Evolutionary conservation across 768 basidiomycete species (phyloP), one percentile per base, ranked within the genome.

Genomic region (Melanogaster broomeanus): DNA sequence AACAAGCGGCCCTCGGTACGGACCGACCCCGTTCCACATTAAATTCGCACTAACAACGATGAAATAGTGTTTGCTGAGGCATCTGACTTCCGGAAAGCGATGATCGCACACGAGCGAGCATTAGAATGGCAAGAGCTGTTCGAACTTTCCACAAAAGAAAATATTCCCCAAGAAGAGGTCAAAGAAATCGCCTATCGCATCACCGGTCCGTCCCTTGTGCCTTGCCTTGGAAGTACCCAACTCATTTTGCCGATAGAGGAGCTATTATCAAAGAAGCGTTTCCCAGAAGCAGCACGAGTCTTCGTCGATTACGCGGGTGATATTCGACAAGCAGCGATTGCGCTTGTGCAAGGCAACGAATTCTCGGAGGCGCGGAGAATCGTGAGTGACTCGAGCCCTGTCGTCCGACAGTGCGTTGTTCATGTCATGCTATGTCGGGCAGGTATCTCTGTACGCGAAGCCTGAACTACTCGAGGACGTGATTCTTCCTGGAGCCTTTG

Each of bases 51-150:
- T 54, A 34, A 63, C 57, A 41, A 19, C 47, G 47, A 24, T 38
- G 39, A 53, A 51, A 49, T 57, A 91, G 95, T 85, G 0, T 97
- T 94, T 70, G 67, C 80, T 0, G 81, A 91, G 56, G 91, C 89
- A 8, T 66, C 71, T 4, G 75, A 81, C 47, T 70, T 74, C 2
- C 64, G 75, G 5, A 93, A 92, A 53, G 92, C 95, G 2, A 85
- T 99, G 81, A 76, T 87, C 9, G 86, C 95, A 0, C 84, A 94
- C 61, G 95, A 98, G 68, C 87, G 85, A 49, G 88, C 89, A 0
- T 73, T 93, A 28, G 82, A 88, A 48, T 99, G 96, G 96, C 85
- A 88, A 61, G 93, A 95, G 57, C 74, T 97, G 0, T 98, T 99
- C 67, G 85, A 90, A 22, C 72, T 97, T 24, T 88, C 88, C 3